These are phyloP conservation scores for Cryptosporidium viatorum DNA, from an alignment of 169 alveolate genomes.

Conservation along the genomic window DNA sequence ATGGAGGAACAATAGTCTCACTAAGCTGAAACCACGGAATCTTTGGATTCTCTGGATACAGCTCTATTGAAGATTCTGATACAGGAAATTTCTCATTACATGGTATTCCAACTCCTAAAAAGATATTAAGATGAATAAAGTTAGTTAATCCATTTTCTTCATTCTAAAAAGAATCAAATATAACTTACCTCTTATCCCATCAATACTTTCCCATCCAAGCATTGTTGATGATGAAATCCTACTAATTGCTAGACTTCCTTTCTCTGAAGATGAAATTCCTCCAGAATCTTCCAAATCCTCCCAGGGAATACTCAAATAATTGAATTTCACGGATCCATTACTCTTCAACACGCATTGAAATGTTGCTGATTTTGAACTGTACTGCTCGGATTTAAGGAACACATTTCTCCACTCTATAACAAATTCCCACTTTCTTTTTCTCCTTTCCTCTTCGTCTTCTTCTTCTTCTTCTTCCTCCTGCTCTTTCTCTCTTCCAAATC, in stretches of 20 bases:
- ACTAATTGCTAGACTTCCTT: neutral
- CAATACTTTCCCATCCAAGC: conserved; percentile 75
- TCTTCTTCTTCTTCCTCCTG: neutral
- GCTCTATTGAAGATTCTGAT: conserved; percentile 49
- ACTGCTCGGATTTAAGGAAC: conserved; percentile 39
- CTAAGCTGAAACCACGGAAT: conserved; percentile 69
- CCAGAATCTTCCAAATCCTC: conserved; percentile 7
- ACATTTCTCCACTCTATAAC: conserved; percentile 67
- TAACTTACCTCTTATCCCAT: conserved; percentile 69
- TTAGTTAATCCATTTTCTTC: neutral
- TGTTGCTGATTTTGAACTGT: conserved; percentile 30
- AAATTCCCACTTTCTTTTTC: conserved; percentile 23
- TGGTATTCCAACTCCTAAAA: conserved; percentile 70
- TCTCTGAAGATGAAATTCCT: neutral
- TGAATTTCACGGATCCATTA: conserved; percentile 48
- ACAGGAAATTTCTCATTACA: conserved; percentile 49
- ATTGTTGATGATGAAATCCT: conserved; percentile 35
- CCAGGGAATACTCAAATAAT: conserved; percentile 66
- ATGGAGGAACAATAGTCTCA: conserved; percentile 57
- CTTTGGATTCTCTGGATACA: conserved; percentile 54
- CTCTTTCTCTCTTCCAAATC: neutral
- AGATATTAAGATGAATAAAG: neutral
- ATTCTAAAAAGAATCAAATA: neutral
- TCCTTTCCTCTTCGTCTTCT: neutral
- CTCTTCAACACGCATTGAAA: conserved; percentile 55